Percentiles rank a stretch among this genome's conserved stretches.
Evolutionary conservation across 192 early-diverging fungal genomes (phyloP).

Genomic region (Mortierella hygrophila): DNA sequence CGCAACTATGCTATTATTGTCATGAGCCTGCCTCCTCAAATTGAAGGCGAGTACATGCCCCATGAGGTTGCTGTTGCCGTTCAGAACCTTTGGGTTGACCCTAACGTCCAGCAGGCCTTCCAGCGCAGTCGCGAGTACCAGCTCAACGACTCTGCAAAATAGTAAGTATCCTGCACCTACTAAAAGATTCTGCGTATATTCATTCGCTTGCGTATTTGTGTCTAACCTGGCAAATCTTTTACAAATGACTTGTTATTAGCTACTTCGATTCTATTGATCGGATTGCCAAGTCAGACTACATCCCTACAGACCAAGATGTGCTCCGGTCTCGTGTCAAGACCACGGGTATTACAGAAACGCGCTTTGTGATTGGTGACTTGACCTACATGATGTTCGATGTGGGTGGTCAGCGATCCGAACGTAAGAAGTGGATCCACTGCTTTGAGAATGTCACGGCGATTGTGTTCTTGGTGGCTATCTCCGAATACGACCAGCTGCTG

Average conservation of each 20-base stretch:
- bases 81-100: constrained; percentile 86
- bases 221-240: not conserved
- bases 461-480: constrained; percentile 95
- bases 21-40: constrained; percentile 85
- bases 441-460: constrained; percentile 98
- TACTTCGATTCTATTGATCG: constrained; percentile 97
- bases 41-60: constrained; percentile 90
- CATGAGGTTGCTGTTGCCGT: constrained; percentile 85
- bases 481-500: constrained; percentile 95
- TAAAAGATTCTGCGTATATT: not conserved
- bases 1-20: constrained; percentile 80
- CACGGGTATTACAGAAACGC: constrained; percentile 96
- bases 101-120: constrained; percentile 86
- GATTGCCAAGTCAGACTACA: constrained; percentile 83
- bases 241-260: constrained; percentile 53
- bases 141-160: constrained; percentile 96
- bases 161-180: constrained; percentile 64
- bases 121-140: constrained; percentile 91
- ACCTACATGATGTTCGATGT: constrained; percentile 99
- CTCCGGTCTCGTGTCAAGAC: constrained; percentile 97
- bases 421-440: constrained; percentile 99
- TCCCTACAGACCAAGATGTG: constrained; percentile 96
- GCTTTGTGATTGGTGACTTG: constrained; percentile 90
- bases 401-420: constrained; percentile 97
- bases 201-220: not conserved